Percentiles rank a stretch among this genome's conserved stretches.
These are phyloP conservation scores for Flaveria floridana DNA, from an alignment of 140 eudicot species.

Conservation along the genomic window DNA sequence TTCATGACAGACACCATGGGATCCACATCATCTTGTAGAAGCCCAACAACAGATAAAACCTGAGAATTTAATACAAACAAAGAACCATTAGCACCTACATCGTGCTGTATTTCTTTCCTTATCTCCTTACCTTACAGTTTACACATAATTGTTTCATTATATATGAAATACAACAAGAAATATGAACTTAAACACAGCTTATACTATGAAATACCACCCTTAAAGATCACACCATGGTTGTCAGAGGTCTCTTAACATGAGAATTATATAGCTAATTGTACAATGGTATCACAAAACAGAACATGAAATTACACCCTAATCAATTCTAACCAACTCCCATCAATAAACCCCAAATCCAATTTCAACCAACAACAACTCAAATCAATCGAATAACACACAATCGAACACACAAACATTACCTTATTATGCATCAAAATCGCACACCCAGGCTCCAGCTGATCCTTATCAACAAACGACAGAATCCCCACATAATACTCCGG, in stretches of 20 bases:
- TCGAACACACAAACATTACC: constrained; percentile 37
- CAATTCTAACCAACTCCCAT: background rate
- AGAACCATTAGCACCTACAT: constrained; percentile 10
- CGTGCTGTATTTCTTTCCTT: background rate
- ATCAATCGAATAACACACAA: background rate
- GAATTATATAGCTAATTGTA: too few species aligned
- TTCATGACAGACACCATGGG: constrained; percentile 99
- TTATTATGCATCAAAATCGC: constrained; percentile 92
- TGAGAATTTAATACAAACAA: constrained; percentile 11
- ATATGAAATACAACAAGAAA: background rate
- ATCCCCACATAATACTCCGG: constrained; percentile 96
- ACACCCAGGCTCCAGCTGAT: constrained; percentile 93
- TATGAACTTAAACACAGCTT: too few species aligned
- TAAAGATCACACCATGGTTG: too few species aligned
- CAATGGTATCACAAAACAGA: too few species aligned
- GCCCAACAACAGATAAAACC: constrained; percentile 99
- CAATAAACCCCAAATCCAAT: background rate
- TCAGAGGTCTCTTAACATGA: too few species aligned
- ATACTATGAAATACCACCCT: too few species aligned
- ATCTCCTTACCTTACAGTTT: background rate
- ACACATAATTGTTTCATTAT: background rate
- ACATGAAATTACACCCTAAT: background rate
- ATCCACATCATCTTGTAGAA: constrained; percentile 92
- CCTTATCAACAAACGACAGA: constrained; percentile 85
- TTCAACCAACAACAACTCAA: background rate